Conservation (phyloP, 2,329 filamentous ascomycete species). For the Pseudogymnoascus sp. region DNA sequence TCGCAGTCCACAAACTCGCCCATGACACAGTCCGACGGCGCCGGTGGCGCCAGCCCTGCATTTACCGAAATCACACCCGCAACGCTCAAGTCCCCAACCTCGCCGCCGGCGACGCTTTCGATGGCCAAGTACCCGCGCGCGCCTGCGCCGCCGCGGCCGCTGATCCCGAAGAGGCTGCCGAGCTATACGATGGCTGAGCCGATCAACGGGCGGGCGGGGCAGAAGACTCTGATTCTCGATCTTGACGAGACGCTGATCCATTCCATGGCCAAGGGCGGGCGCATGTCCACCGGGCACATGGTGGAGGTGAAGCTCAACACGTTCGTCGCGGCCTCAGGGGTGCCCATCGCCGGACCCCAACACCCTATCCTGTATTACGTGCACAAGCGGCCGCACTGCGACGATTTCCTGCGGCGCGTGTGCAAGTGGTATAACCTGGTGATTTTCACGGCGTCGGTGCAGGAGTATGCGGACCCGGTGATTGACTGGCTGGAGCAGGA, state of each 20-base stretch:
- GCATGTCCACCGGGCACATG: slow-evolving; percentile 97
- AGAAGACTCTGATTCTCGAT: slow-evolving; percentile 92
- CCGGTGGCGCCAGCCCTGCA: slow-evolving; percentile 28
- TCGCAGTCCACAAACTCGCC: slow-evolving; percentile 41
- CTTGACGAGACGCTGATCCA: slow-evolving; percentile 97
- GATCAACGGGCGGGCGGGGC: slow-evolving; percentile 47
- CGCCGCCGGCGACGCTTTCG: slow-evolving; percentile 58
- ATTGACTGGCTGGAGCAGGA: slow-evolving; percentile 98
- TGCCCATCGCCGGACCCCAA: slow-evolving; percentile 66
- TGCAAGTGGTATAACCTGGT: slow-evolving; percentile 98
- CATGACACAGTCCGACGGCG: slow-evolving; percentile 36
- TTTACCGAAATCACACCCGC: slow-evolving; percentile 56
- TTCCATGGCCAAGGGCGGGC: slow-evolving; percentile 91
- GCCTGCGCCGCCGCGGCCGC: slow-evolving; percentile 78
- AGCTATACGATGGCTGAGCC: slow-evolving; percentile 63
- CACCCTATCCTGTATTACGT: slow-evolving; percentile 98
- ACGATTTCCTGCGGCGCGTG: slow-evolving; percentile 85
- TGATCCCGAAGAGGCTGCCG: slow-evolving; percentile 82
- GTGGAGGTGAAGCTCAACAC: slow-evolving; percentile 88
- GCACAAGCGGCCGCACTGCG: slow-evolving; percentile 93
- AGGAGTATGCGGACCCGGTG: slow-evolving; percentile 96
- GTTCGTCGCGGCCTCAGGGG: slow-evolving; percentile 58
- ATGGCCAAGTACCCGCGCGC: slow-evolving; percentile 87
- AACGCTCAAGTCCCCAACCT: slow-evolving; percentile 88
- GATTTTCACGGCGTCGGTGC: slow-evolving; percentile 92